A percentile compares a stretch with the other conserved stretches of the same genome.
These are phyloP conservation scores for Onygena corvina DNA, from an alignment of 2,329 filamentous ascomycete genomes.

Conservation along the genomic window DNA sequence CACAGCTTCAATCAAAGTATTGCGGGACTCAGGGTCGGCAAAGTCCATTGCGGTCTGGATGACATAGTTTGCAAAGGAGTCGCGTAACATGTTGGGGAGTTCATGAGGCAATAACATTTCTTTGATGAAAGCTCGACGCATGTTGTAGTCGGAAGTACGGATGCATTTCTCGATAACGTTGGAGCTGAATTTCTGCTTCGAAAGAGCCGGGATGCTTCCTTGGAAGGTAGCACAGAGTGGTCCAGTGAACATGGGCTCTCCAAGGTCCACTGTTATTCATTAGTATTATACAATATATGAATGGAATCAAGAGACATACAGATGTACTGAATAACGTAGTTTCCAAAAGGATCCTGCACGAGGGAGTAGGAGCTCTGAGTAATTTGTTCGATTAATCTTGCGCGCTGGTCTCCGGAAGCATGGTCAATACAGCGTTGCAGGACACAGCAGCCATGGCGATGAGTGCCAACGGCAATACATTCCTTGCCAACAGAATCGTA, in stretches of 20 bases:
- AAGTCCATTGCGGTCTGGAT: conserved; percentile 92
- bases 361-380: conserved; percentile 77
- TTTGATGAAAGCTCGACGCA: conserved; percentile 69
- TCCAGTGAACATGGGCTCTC: conserved; percentile 75
- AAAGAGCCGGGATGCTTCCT: conserved; percentile 57
- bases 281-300: not conserved
- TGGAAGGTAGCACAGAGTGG: conserved; percentile 73
- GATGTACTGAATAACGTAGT: conserved; percentile 98
- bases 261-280: conserved; percentile 53
- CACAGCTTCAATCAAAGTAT: conserved; percentile 67
- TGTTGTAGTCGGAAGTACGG: conserved; percentile 63
- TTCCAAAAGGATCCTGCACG: conserved; percentile 94
- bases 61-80: conserved; percentile 95
- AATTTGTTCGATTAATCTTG: conserved; percentile 73
- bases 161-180: conserved; percentile 97
- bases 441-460: conserved; percentile 95
- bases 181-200: conserved; percentile 97
- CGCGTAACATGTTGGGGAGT: conserved; percentile 77
- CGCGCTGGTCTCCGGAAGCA: conserved; percentile 78
- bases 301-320: conserved; percentile 21
- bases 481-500: conserved; percentile 83
- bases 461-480: conserved; percentile 84
- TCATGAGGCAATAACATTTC: conserved; percentile 63
- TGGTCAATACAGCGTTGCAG: conserved; percentile 97
- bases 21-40: conserved; percentile 59